Evolutionary conservation across 768 basidiomycete genomes (phyloP).

Genomic region (Hydnomerulius pinastri): DNA sequence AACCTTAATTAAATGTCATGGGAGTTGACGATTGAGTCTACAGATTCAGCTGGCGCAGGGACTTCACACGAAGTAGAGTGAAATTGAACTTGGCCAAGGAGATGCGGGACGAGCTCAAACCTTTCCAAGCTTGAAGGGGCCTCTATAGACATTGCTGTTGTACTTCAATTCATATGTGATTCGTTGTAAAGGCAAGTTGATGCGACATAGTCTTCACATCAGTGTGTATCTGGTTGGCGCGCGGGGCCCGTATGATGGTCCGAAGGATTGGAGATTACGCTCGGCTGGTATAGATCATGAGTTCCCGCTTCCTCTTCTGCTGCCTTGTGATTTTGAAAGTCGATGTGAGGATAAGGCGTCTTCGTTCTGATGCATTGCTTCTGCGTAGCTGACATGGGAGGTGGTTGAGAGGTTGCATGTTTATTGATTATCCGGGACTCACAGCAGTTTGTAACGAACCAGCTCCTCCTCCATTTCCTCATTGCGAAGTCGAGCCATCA

Average conservation of each 20-base stretch:
- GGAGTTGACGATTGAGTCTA: neutral
- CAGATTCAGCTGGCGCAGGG: conserved; percentile 49
- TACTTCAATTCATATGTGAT: no score
- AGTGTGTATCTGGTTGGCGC: no score
- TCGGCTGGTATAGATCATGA: no score
- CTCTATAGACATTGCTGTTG: neutral
- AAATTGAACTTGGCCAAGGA: no score
- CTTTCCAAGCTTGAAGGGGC: neutral
- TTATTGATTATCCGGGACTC: conserved; percentile 1
- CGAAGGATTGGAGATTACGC: no score
- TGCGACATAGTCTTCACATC: no score
- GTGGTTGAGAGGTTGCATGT: conserved; percentile 1
- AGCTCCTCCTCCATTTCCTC: conserved; percentile 95
- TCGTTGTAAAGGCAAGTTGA: no score
- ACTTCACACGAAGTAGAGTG: conserved; percentile 18
- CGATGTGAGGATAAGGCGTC: conserved; percentile 70
- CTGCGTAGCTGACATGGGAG: conserved; percentile 49
- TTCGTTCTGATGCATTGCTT: conserved; percentile 77
- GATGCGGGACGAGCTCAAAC: neutral
- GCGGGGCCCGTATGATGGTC: no score
- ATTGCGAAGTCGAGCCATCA: conserved; percentile 82
- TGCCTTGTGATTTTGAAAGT: conserved; percentile 40
- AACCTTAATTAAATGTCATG: neutral
- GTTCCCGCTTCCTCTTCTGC: conserved; percentile 20
- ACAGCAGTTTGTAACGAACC: conserved; percentile 93